Evolutionary conservation across 2,329 filamentous ascomycete genomes (phyloP).

Genomic region (Basipetospora sp.): DNA sequence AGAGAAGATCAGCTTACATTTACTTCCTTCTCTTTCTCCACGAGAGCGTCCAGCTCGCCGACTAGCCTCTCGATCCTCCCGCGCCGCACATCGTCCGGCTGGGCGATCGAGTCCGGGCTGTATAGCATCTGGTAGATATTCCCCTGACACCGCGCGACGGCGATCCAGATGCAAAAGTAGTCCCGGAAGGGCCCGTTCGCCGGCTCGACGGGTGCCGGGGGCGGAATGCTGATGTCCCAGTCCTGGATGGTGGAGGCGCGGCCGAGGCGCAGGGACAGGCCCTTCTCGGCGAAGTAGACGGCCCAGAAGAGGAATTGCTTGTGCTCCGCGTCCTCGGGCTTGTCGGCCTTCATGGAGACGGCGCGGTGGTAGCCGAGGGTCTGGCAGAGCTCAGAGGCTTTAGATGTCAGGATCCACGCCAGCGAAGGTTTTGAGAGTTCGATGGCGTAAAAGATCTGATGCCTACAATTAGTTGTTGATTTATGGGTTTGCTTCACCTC

Average conservation of each 20-base stretch:
- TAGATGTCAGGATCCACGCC: slow-evolving; percentile 17
- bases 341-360: slow-evolving; percentile 1
- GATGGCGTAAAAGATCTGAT: slow-evolving; percentile 18
- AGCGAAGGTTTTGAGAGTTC: slow-evolving; percentile 20
- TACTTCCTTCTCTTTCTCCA: slow-evolving; percentile 13
- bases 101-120: slow-evolving; percentile 24
- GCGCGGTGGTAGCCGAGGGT: slow-evolving; percentile 17
- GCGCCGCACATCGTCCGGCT: slow-evolving; percentile 18
- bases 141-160: slow-evolving; percentile 38
- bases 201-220: slow-evolving; percentile 21
- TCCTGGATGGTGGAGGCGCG: slow-evolving; percentile 38
- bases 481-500: too few species aligned
- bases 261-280: slow-evolving; percentile 39
- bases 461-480: too few species aligned
- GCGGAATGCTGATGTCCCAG: slow-evolving; percentile 43
- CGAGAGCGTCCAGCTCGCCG: slow-evolving; percentile 18
- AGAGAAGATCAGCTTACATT: slow-evolving; percentile 5
- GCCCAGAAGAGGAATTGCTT: slow-evolving; percentile 36
- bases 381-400: slow-evolving; percentile 18
- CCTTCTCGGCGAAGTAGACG: slow-evolving; percentile 41
- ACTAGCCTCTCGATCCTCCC: slow-evolving; percentile 19
- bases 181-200: slow-evolving; percentile 14
- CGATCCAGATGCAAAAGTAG: slow-evolving; percentile 33
- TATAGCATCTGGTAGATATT: slow-evolving; percentile 42
- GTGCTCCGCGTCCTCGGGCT: background rate